These are phyloP conservation scores for Brasilioporus rufonigricans DNA, from an alignment of 768 basidiomycete genomes.

Conservation along the genomic window DNA sequence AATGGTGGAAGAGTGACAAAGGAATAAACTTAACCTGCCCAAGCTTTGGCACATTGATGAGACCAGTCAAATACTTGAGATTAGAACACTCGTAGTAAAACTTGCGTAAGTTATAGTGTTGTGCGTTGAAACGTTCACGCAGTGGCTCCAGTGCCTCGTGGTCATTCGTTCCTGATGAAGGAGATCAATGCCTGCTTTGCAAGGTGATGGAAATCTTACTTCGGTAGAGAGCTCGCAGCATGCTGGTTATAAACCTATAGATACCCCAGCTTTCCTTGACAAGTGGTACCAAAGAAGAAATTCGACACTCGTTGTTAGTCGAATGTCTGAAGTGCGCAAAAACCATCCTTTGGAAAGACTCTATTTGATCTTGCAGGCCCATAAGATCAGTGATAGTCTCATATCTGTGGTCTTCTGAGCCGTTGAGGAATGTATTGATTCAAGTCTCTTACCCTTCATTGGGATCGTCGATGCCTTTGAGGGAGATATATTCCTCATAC, in stretches of 20 bases:
- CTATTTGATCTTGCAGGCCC: conserved; percentile 97
- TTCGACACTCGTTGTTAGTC: conserved; percentile 94
- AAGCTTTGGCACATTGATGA: conserved; percentile 98
- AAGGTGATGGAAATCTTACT: conserved; percentile 45
- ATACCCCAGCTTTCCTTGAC: conserved; percentile 99
- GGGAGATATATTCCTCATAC: conserved; percentile 96
- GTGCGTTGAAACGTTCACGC: conserved; percentile 80
- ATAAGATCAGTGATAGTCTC: conserved; percentile 98
- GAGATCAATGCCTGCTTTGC: conserved; percentile 2
- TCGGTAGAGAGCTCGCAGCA: conserved; percentile 96
- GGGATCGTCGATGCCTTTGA: conserved; percentile 97
- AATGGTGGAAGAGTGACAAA: neutral
- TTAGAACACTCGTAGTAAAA: conserved; percentile 99
- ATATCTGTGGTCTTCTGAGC: conserved; percentile 54
- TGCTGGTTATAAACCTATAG: conserved; percentile 97
- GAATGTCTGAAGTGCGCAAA: conserved; percentile 93
- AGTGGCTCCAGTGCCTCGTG: conserved; percentile 88
- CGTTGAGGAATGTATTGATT: conserved; percentile 1
- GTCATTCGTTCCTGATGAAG: conserved; percentile 74
- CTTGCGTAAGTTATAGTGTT: conserved; percentile 91
- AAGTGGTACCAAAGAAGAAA: conserved; percentile 91
- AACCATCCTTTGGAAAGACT: conserved; percentile 96
- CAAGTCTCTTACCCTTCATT: conserved; percentile 83
- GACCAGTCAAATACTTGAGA: conserved; percentile 93
- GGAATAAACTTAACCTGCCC: conserved; percentile 57